phyloP scores from a whole-genome alignment of 208 protist species.

The Tritrichomonas foetus region DNA sequence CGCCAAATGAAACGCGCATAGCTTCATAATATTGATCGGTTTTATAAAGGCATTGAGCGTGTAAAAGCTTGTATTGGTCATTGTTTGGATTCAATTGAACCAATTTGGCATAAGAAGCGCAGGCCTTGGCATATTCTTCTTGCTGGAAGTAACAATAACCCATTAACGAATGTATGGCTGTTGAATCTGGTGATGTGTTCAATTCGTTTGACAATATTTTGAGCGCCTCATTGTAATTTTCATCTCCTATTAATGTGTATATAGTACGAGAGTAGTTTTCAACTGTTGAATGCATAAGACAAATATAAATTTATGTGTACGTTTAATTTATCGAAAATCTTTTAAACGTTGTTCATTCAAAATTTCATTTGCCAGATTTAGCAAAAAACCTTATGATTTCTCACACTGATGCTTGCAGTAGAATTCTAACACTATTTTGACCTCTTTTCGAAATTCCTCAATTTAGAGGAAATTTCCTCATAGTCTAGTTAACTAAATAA shows the following conservation, averaged over 20 bases:
- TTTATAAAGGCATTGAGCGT: constrained; percentile 86
- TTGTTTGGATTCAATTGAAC: constrained; percentile 72
- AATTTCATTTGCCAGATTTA: no score
- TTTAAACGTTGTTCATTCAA: no score
- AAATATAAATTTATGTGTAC: no score
- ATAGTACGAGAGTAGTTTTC: background rate
- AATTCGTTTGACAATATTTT: background rate
- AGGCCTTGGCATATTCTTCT: constrained; percentile 7
- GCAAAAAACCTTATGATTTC: no score
- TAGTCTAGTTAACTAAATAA: no score
- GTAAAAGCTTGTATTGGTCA: constrained; percentile 85
- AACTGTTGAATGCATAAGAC: background rate
- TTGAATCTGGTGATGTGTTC: background rate
- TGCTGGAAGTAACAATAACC: constrained; percentile 12
- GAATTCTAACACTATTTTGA: no score
- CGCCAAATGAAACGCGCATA: background rate
- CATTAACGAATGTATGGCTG: background rate
- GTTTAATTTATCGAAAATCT: no score
- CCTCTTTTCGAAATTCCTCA: no score
- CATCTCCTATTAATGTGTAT: constrained; percentile 1
- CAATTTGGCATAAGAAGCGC: constrained; percentile 41
- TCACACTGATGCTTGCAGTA: no score
- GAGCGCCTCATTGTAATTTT: background rate
- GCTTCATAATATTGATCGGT: constrained; percentile 70
- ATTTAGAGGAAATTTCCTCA: no score